Percentiles rank a stretch among this genome's conserved stretches.
phyloP scores from a whole-genome alignment of 2,329 filamentous ascomycete species.

The Fusarium albidum region DNA sequence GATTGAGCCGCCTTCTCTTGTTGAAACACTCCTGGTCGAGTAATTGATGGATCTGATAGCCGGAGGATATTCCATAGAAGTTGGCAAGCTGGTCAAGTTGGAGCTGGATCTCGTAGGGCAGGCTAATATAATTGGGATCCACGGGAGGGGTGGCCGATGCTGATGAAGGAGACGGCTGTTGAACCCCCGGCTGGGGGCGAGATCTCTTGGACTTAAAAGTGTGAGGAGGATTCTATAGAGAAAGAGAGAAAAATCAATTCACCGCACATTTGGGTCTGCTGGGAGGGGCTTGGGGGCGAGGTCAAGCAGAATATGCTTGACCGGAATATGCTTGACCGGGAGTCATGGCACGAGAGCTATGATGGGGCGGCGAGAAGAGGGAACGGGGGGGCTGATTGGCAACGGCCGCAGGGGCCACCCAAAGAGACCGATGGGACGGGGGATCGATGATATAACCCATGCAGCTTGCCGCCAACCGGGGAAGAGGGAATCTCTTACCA shows the following conservation, averaged over 20 bases:
- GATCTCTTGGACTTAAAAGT: conserved; percentile 42
- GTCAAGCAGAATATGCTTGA: conserved; percentile 40
- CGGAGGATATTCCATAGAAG: conserved; percentile 44
- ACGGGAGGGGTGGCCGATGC: conserved; percentile 30
- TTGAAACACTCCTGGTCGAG: conserved; percentile 37
- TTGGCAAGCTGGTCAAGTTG: conserved; percentile 41
- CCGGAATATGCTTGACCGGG: conserved; percentile 35
- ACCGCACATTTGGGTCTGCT: conserved; percentile 46
- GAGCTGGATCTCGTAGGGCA: conserved; percentile 39
- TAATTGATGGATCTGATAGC: conserved; percentile 42
- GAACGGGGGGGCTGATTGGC: conserved; percentile 36
- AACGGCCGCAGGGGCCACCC: conserved; percentile 37
- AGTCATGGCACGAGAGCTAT: conserved; percentile 40
- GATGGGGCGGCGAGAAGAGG: conserved; percentile 36
- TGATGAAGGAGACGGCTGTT: conserved; percentile 33
- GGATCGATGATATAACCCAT: conserved; percentile 54
- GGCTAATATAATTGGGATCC: conserved; percentile 34
- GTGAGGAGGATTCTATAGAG: conserved; percentile 43
- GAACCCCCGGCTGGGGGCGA: conserved; percentile 38
- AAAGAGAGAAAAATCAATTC: conserved; percentile 48
- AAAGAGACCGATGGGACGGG: conserved; percentile 42
- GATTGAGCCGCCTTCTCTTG: conserved; percentile 45
- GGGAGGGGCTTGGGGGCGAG: conserved; percentile 37
- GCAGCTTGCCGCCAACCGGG: conserved; percentile 53
- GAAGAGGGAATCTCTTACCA: conserved; percentile 56